Evolutionary conservation across 805 yeast genomes (phyloP).

Genomic region (Zygoascus ofunaensis): DNA sequence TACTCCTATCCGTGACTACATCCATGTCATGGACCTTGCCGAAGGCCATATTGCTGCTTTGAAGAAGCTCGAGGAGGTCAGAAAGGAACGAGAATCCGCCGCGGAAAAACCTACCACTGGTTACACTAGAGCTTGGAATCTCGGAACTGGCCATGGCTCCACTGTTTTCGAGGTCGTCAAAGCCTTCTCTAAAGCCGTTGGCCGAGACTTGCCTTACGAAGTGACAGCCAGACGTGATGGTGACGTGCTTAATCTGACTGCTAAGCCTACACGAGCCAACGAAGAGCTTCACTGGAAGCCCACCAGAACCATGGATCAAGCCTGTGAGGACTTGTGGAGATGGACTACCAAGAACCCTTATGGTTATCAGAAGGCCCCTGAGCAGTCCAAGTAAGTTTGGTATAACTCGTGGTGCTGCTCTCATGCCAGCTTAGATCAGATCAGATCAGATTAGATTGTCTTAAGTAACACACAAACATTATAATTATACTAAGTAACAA

Average conservation of each 20-base stretch:
- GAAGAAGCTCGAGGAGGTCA: slow-evolving; percentile 37
- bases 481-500: no score
- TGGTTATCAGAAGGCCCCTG: slow-evolving; percentile 38
- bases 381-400: background rate
- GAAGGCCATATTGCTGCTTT: slow-evolving; percentile 69
- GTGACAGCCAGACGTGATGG: slow-evolving; percentile 64
- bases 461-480: no score
- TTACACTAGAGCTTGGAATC: slow-evolving; percentile 67
- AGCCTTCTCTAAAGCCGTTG: slow-evolving; percentile 58
- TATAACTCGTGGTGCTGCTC: no score
- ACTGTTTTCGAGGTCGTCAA: slow-evolving; percentile 64
- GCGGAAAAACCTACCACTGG: slow-evolving; percentile 31
- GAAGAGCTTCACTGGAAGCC: slow-evolving; percentile 59
- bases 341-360: slow-evolving; percentile 65
- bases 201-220: slow-evolving; percentile 53
- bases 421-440: no score
- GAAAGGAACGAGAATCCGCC: slow-evolving; percentile 14
- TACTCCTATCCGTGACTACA: slow-evolving; percentile 73
- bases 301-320: slow-evolving; percentile 44
- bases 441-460: no score
- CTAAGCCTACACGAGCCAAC: slow-evolving; percentile 59
- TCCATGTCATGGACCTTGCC: slow-evolving; percentile 74
- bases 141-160: slow-evolving; percentile 74
- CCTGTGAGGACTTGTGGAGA: slow-evolving; percentile 67
- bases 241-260: slow-evolving; percentile 68